Percentiles rank a stretch among this genome's conserved stretches.
Evolutionary conservation across 306 rosid genomes (phyloP).

Genomic region (Sphenostylis stenocarpa): DNA sequence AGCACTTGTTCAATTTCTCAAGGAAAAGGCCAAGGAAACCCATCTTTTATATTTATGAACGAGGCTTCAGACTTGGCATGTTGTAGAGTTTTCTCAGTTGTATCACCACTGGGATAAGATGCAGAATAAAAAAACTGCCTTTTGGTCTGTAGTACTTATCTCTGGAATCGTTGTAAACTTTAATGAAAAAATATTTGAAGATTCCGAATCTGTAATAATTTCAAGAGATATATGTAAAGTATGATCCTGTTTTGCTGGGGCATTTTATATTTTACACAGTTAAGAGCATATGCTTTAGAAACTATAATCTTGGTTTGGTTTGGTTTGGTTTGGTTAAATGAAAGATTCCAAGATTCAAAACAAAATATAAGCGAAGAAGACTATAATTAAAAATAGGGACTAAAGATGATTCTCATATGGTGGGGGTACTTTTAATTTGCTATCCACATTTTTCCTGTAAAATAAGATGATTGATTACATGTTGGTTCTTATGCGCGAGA

Average conservation of each 20-base stretch:
- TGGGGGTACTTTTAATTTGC: neutral
- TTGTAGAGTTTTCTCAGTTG: neutral
- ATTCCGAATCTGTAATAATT: neutral
- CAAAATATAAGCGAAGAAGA: neutral
- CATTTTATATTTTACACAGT: neutral
- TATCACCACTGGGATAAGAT: neutral
- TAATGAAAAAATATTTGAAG: neutral
- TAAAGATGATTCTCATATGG: neutral
- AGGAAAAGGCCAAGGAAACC: neutral
- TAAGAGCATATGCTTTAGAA: neutral
- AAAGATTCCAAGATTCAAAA: neutral
- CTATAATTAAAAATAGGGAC: neutral
- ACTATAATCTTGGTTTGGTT: too few relatives aligned
- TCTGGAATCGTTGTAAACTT: neutral
- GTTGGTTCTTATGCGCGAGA: too few relatives aligned
- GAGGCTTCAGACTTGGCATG: neutral
- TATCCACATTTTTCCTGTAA: neutral
- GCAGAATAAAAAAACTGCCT: neutral
- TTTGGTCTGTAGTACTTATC: neutral
- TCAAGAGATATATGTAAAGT: neutral
- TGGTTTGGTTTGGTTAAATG: neutral
- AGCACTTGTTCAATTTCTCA: constrained; percentile 39
- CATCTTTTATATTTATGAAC: neutral
- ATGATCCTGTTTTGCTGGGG: neutral
- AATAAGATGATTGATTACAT: neutral